Evolutionary conservation across 441 rosid species (phyloP), one percentile per base, ranked within the genome.

Genomic region (Croton laevigatus): DNA sequence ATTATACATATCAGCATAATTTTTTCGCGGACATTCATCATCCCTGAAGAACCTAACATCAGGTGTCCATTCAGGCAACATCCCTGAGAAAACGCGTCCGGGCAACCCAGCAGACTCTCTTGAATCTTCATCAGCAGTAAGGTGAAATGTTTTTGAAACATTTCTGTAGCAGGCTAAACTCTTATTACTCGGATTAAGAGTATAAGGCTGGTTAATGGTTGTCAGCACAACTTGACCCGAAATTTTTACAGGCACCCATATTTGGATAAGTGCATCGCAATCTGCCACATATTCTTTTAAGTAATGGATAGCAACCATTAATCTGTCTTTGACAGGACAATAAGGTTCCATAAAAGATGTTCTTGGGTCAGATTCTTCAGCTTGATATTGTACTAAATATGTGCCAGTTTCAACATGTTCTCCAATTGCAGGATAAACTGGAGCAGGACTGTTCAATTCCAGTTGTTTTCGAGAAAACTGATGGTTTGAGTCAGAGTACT

Each of bases 1-100:
- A 55, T 85, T 79, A 68, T 76, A 90, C 81, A 82, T 71, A 11
- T 68, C 81, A 8, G 96, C 96, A 73, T 74, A 75, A 72, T 48
- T 51, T 68, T 83, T 82, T 4, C 91, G 87, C 0, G 90, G 94
- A 77, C 89, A 92, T 61, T 92, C 96, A 58, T 87, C 86, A 6
- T 79, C 80, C 73, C 78, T 76, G 71, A 92, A 92, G 82, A 82
- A 87, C 49, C 91, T 88, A 71, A 90, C 97, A 85, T 92, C 96
- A 71, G 94, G 96, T 20, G 94, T 92, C 93, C 93, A 90, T 75
- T 92, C 97, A 14, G 97, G 96, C 71, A 90, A 75, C 77, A 85
- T 86, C 69, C 73, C 82, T 71, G 85, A 67, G 82, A 75, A 92
- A 46, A 90, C 97, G 51, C 96, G 86, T 72, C 94, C 94, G 0